Evolutionary conservation across 805 yeast genomes (phyloP).

Genomic region (Metschnikowia corniflorae): DNA sequence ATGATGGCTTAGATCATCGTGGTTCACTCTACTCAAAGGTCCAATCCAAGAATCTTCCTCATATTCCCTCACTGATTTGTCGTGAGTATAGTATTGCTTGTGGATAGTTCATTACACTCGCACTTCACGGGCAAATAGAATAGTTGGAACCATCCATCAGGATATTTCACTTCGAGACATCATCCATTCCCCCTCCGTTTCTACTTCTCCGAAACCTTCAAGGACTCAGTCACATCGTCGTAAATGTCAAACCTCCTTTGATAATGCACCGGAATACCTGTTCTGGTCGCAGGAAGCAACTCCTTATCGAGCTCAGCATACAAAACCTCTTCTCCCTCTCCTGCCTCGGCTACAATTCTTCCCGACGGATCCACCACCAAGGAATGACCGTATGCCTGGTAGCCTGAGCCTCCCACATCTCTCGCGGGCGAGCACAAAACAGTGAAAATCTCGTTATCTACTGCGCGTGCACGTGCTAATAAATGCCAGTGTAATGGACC

Average conservation of each 20-base stretch:
- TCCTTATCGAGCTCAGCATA: slow-evolving; percentile 71
- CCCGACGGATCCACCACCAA: slow-evolving; percentile 64
- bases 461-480: slow-evolving; percentile 68
- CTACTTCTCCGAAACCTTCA: slow-evolving; percentile 14
- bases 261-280: slow-evolving; percentile 61
- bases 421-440: slow-evolving; percentile 88
- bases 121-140: no score
- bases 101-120: no score
- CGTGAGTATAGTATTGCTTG: no score
- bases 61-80: no score
- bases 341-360: slow-evolving; percentile 64
- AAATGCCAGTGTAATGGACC: slow-evolving; percentile 85
- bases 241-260: slow-evolving; percentile 74
- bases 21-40: no score
- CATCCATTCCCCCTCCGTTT: neutral
- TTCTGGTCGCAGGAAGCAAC: slow-evolving; percentile 52
- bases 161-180: no score
- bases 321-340: slow-evolving; percentile 71
- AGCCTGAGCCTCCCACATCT: slow-evolving; percentile 50
- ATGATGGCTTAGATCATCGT: no score
- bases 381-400: slow-evolving; percentile 68
- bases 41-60: no score
- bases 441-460: slow-evolving; percentile 57
- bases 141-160: no score
- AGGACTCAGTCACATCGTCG: slow-evolving; percentile 29